A percentile compares a stretch with the other conserved stretches of the same genome.
phyloP scores from a whole-genome alignment of 2,329 filamentous ascomycete species.

The Shiraia sp. region DNA sequence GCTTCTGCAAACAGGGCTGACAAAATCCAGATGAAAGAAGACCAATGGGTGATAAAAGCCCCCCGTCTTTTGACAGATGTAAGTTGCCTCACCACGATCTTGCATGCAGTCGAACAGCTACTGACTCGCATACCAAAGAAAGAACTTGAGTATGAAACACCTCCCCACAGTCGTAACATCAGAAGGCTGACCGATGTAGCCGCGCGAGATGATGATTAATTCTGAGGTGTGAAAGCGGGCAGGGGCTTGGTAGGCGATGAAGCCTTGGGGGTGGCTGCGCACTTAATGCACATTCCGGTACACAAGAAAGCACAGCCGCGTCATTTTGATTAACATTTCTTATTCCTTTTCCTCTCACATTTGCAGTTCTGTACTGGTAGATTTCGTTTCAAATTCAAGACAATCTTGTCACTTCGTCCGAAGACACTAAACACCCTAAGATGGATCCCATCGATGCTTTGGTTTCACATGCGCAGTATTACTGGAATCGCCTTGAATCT shows the following conservation, averaged over 20 bases:
- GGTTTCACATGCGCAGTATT: neutral
- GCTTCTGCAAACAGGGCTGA: neutral
- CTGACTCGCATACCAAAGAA: neutral
- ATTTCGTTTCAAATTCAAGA: neutral
- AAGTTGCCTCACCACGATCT: neutral
- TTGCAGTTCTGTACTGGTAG: neutral
- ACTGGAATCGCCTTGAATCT: neutral
- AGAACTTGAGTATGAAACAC: conserved; percentile 3
- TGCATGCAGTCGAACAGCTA: neutral
- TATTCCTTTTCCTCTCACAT: neutral
- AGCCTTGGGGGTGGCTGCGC: conserved; percentile 1
- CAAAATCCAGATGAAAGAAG: neutral
- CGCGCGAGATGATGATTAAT: conserved; percentile 1
- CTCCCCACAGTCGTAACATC: neutral
- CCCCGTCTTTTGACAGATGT: conserved; percentile 2
- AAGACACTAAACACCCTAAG: neutral
- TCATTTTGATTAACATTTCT: neutral
- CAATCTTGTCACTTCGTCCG: neutral
- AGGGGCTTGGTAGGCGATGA: neutral
- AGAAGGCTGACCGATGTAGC: conserved; percentile 1
- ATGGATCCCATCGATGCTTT: neutral
- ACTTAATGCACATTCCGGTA: neutral
- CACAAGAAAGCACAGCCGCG: conserved; percentile 2
- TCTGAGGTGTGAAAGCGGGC: neutral
- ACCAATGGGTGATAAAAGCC: conserved; percentile 2